Evolutionary conservation across 768 basidiomycete genomes (phyloP).

Genomic region (Termitomyces sp.): DNA sequence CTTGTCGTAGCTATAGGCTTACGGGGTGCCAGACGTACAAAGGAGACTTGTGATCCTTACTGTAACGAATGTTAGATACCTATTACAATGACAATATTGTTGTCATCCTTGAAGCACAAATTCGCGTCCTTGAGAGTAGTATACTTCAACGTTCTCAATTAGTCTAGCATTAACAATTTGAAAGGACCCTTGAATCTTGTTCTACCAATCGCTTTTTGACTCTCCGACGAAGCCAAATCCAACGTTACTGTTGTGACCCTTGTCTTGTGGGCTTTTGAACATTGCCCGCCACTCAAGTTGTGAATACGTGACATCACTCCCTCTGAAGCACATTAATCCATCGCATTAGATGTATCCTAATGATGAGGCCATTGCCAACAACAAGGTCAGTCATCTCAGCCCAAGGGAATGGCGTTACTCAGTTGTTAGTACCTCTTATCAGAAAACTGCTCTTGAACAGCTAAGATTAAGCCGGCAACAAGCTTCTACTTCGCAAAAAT

Average conservation of each 20-base stretch:
- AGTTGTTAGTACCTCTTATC: constrained; percentile 14
- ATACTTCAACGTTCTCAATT: background rate
- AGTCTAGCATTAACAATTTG: background rate
- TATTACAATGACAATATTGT: background rate
- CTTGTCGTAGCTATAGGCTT: background rate
- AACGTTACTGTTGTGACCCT: constrained; percentile 15
- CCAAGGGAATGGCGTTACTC: constrained; percentile 9
- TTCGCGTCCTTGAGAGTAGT: background rate
- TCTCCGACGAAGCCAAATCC: constrained; percentile 38
- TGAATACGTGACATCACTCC: constrained; percentile 8
- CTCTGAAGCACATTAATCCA: constrained; percentile 9
- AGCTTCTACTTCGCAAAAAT: constrained; percentile 21
- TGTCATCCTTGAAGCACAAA: background rate
- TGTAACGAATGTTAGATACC: background rate
- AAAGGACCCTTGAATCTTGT: background rate
- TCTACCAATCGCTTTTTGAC: constrained; percentile 30
- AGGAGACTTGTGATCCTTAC: background rate
- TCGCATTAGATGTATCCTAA: constrained; percentile 40
- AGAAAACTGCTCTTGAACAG: constrained; percentile 41
- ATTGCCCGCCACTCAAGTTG: constrained; percentile 7
- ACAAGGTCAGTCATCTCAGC: constrained; percentile 39
- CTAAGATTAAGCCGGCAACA: constrained; percentile 38
- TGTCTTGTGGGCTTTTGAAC: constrained; percentile 10
- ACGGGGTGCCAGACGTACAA: background rate
- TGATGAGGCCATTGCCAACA: constrained; percentile 37